Percentiles rank a stretch among this genome's conserved stretches.
Conservation (phyloP, 1,284 basidiomycete genomes). For the Porodaedalea pini region DNA sequence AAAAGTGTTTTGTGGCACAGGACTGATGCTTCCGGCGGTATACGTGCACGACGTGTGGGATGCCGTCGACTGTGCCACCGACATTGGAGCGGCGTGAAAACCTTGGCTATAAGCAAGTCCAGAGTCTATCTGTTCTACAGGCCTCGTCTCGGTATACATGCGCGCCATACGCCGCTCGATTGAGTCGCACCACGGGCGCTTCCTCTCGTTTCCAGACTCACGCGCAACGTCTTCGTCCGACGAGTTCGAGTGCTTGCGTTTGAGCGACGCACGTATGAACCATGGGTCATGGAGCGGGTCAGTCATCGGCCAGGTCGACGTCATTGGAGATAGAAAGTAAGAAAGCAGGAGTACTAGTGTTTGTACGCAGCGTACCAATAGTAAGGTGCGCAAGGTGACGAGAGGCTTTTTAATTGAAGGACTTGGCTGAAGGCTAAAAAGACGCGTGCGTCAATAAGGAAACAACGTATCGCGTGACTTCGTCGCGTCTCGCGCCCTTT, state of each 20-base stretch:
- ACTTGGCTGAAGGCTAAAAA: too few relatives aligned
- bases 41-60: conserved; percentile 15
- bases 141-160: conserved; percentile 9
- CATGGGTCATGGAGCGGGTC: conserved; percentile 19
- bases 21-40: conserved; percentile 11
- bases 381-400: too few relatives aligned
- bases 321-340: too few relatives aligned
- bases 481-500: too few relatives aligned
- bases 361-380: too few relatives aligned
- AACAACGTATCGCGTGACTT: too few relatives aligned
- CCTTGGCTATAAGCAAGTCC: background rate
- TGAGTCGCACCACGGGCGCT: conserved; percentile 15
- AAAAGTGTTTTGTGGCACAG: conserved; percentile 1
- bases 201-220: conserved; percentile 5
- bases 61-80: background rate
- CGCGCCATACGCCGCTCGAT: conserved; percentile 19
- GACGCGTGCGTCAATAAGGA: too few relatives aligned
- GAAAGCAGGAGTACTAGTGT: too few relatives aligned
- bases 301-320: conserved; percentile 12
- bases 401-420: too few relatives aligned
- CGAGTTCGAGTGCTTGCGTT: conserved; percentile 20
- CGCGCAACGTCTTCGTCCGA: conserved; percentile 11
- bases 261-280: conserved; percentile 15
- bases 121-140: background rate
- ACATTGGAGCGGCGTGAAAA: background rate